phyloP scores from a whole-genome alignment of 2,329 filamentous ascomycete species.

The Apiospora sp. region DNA sequence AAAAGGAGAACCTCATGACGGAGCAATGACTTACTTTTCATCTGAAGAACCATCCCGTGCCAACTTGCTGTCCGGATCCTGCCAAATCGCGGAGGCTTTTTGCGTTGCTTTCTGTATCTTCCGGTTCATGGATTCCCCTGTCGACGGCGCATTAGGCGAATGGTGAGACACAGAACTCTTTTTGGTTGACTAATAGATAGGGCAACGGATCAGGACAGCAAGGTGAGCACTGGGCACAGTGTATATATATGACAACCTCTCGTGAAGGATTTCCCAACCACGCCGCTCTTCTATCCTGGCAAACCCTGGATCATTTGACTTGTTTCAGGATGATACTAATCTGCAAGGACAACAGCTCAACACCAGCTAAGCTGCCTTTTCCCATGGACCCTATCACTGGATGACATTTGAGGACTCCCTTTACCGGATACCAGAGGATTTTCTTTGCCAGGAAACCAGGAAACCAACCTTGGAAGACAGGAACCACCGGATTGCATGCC shows the following conservation, averaged over 20 bases:
- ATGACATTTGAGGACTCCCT: constrained; percentile 12
- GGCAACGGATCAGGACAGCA: constrained; percentile 58
- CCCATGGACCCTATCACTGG: constrained; percentile 1
- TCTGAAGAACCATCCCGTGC: constrained; percentile 41
- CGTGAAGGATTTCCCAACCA: constrained; percentile 47
- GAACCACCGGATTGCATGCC: neutral
- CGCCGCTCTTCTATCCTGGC: constrained; percentile 28
- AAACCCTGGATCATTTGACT: constrained; percentile 22
- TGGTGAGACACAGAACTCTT: constrained; percentile 40
- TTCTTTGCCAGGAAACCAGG: constrained; percentile 7
- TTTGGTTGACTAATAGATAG: constrained; percentile 45
- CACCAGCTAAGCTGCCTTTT: neutral
- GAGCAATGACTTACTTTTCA: constrained; percentile 32
- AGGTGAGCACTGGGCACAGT: constrained; percentile 58
- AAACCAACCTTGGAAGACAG: constrained; percentile 1
- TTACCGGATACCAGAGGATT: constrained; percentile 16
- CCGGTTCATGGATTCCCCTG: constrained; percentile 40
- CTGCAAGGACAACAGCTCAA: neutral
- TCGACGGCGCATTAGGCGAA: constrained; percentile 40
- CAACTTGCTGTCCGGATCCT: constrained; percentile 52
- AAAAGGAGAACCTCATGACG: constrained; percentile 41
- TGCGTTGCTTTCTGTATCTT: constrained; percentile 38
- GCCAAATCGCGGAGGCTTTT: constrained; percentile 40
- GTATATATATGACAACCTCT: constrained; percentile 61
- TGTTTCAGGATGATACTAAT: constrained; percentile 22